phyloP scores from a whole-genome alignment of 2,329 filamentous ascomycete genomes.

The Ascochyta pisi region DNA sequence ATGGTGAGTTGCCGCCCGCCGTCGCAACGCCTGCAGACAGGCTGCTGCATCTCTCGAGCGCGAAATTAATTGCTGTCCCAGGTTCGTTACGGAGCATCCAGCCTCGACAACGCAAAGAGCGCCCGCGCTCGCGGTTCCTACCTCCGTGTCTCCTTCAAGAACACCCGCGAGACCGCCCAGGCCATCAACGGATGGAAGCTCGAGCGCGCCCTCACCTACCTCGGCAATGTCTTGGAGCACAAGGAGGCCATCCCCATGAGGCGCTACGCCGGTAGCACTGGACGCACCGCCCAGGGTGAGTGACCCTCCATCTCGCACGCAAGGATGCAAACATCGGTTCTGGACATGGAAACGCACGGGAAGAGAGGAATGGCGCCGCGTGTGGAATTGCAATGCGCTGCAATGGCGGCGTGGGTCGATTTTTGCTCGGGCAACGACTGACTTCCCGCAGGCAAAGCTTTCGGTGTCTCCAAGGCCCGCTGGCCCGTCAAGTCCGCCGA shows the following conservation, averaged over 20 bases:
- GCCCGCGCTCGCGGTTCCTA: constrained; percentile 98
- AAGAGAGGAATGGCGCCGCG: constrained; percentile 9
- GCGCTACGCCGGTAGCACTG: constrained; percentile 94
- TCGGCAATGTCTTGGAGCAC: constrained; percentile 97
- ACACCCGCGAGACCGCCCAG: constrained; percentile 99
- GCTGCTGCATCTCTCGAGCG: constrained; percentile 17
- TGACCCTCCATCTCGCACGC: constrained; percentile 36
- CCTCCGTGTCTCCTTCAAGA: constrained; percentile 99
- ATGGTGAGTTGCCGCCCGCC: constrained; percentile 47
- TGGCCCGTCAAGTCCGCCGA: constrained; percentile 99
- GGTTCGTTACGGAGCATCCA: constrained; percentile 50
- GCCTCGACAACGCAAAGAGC: constrained; percentile 63
- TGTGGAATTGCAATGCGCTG: neutral
- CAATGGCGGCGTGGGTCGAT: neutral
- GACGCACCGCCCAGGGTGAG: constrained; percentile 97
- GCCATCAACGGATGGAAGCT: constrained; percentile 99
- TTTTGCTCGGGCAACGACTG: constrained; percentile 22
- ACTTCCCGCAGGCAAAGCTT: constrained; percentile 83
- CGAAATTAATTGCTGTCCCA: constrained; percentile 38
- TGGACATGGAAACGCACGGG: neutral
- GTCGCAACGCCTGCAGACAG: constrained; percentile 4
- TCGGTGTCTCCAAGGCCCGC: constrained; percentile 96
- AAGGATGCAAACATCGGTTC: neutral
- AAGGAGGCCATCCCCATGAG: constrained; percentile 98
- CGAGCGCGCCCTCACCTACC: constrained; percentile 91